Evolutionary conservation across 129 eudicot species (phyloP), one percentile per base, ranked within the genome.

Genomic region (Glebionis coronaria): DNA sequence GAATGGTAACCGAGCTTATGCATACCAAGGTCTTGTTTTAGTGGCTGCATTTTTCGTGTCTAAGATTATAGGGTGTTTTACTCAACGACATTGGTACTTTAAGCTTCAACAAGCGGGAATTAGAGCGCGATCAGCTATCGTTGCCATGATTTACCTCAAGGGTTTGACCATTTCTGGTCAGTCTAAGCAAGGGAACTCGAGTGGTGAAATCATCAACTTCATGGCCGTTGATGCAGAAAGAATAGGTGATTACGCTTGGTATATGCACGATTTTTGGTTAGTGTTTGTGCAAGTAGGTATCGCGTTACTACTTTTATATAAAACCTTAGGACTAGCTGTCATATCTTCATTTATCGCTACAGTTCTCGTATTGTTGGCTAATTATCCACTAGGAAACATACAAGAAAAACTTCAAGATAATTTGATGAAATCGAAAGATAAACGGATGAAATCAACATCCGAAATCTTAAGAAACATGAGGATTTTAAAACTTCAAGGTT

Each of bases 151-250:
- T 63, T 92, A 88, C 63, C 81, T 82, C 18, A 92, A 88, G 82
- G 98, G 95, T 4, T 73, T 92, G 73, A 92, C 84, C 38, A 76
- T 92, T 56, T 88, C 95, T 0, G 70, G 86, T 35, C 86, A 78
- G 50, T 86, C 96, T 2, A 92, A 79, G 79, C 83, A 82, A n/a
- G 87, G 85, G 6, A 80, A 78, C 38, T 84, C 90, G 2, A 80
- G 90, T 16, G 97, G 99, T 20, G 99, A 93, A 65, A 89, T 93
- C 67, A 87, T 93, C 20, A 93, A 93, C 72, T 69, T 89, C 25
- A 88, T 93, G 99, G 73, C 95, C 2, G 88, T 93, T 67, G 99
- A 93, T 86, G 99, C 99, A 0, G 90, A 86, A 70, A 81, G 97
- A 63, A 70, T 93, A n/a, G 83, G 88, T 3, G 85, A 79, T 12